Percentiles rank a stretch among this genome's conserved stretches.
These are phyloP conservation scores for Fusarium illudens DNA, from an alignment of 2,329 filamentous ascomycete genomes.

Conservation along the genomic window DNA sequence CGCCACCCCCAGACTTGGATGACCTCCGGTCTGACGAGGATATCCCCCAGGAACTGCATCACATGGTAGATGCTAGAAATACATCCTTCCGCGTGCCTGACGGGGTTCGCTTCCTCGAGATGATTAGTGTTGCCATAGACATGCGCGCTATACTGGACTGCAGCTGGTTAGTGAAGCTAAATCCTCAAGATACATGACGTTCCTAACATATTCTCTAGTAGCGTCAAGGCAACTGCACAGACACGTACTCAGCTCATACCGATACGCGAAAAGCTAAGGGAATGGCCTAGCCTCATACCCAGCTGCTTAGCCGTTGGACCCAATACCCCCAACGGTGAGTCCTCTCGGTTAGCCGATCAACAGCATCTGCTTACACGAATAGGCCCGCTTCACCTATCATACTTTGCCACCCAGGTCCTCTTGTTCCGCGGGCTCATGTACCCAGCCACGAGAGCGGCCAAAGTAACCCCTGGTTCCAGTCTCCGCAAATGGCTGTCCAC, in stretches of 20 bases:
- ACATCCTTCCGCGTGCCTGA: conserved; percentile 46
- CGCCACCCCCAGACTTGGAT: conserved; percentile 49
- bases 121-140: conserved; percentile 44
- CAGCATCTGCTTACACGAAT: conserved; percentile 11
- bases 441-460: conserved; percentile 54
- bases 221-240: conserved; percentile 23
- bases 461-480: conserved; percentile 47
- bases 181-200: background rate
- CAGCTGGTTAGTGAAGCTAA: conserved; percentile 43
- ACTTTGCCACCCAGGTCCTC: conserved; percentile 53
- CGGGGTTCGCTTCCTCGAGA: conserved; percentile 51
- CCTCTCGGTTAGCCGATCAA: background rate
- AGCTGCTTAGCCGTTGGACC: conserved; percentile 41
- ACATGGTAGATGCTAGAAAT: conserved; percentile 48
- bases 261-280: conserved; percentile 43
- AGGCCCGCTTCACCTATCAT: conserved; percentile 53
- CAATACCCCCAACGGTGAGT: conserved; percentile 33
- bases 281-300: conserved; percentile 50
- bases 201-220: conserved; percentile 19
- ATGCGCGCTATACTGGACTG: conserved; percentile 47
- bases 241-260: conserved; percentile 34
- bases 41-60: conserved; percentile 46
- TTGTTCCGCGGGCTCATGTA: conserved; percentile 56
- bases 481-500: conserved; percentile 47
- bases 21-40: conserved; percentile 55